These are phyloP conservation scores for Plasmopara viticola DNA, from an alignment of 352 stramenopile species.

Conservation along the genomic window DNA sequence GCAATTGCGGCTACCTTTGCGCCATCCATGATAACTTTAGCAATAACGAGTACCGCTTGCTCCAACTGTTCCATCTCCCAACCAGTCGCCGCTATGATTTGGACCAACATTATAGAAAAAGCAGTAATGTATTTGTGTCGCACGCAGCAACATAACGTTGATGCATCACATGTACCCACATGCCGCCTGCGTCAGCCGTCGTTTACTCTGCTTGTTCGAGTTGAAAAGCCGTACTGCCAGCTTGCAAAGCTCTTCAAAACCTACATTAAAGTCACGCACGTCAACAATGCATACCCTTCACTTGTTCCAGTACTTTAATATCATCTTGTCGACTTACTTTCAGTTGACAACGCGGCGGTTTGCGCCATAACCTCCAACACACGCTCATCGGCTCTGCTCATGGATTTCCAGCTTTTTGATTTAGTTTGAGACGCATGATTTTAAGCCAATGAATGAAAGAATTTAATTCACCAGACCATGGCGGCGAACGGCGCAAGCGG, in stretches of 20 bases:
- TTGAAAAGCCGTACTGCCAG: constrained; percentile 54
- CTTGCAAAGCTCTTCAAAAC: constrained; percentile 52
- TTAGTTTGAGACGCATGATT: constrained; percentile 13
- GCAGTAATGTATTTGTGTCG: background rate
- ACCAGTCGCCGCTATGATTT: constrained; percentile 37
- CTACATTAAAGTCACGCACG: constrained; percentile 18
- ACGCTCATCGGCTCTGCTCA: constrained; percentile 49
- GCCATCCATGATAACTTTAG: constrained; percentile 71
- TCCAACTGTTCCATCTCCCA: constrained; percentile 57
- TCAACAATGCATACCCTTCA: background rate
- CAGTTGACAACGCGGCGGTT: constrained; percentile 26
- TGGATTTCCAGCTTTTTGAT: constrained; percentile 12
- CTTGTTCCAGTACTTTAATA: no score
- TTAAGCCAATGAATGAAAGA: constrained; percentile 14
- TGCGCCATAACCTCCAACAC: constrained; percentile 44
- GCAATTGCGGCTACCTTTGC: constrained; percentile 35
- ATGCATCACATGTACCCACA: constrained; percentile 25
- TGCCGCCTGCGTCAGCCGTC: constrained; percentile 44
- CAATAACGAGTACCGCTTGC: constrained; percentile 44
- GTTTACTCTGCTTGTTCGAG: constrained; percentile 60
- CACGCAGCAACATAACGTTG: background rate
- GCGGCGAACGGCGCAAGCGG: constrained; percentile 45
- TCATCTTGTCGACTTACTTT: constrained; percentile 26
- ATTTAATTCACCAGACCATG: constrained; percentile 22
- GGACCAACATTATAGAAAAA: background rate